Percentiles rank a stretch among this genome's conserved stretches.
Evolutionary conservation across 2,329 filamentous ascomycete genomes (phyloP).

Genomic region (Colletotrichum graminicola): DNA sequence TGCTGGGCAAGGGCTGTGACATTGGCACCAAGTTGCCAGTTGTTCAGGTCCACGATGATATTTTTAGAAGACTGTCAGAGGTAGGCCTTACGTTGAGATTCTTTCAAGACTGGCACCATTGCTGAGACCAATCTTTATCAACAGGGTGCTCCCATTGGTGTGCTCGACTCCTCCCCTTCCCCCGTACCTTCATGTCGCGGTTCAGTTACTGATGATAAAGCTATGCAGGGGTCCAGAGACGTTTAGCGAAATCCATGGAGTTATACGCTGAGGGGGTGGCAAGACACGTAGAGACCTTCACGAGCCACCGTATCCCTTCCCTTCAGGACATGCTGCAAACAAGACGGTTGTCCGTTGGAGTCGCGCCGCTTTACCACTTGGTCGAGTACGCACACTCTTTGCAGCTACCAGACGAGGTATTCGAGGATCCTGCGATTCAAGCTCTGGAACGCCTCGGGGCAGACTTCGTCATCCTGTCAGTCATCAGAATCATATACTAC

Average conservation of each 20-base stretch:
- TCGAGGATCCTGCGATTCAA: neutral
- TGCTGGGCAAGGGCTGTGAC: neutral
- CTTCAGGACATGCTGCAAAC: neutral
- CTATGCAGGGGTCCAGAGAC: neutral
- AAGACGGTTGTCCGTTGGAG: neutral
- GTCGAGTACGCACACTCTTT: neutral
- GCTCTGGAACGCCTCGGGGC: neutral
- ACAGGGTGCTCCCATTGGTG: neutral
- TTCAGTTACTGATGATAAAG: neutral
- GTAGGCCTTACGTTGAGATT: neutral
- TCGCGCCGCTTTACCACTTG: neutral
- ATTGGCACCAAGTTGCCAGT: neutral
- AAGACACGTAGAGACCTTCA: neutral
- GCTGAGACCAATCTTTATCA: neutral
- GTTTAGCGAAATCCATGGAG: neutral
- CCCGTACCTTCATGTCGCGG: neutral
- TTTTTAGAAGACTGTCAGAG: neutral
- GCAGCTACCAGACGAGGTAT: neutral
- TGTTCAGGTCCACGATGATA: neutral
- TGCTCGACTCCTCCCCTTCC: neutral
- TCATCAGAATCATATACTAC: neutral
- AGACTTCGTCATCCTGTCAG: neutral
- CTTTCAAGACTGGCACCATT: neutral
- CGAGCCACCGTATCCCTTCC: neutral
- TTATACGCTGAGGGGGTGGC: neutral